phyloP scores from a whole-genome alignment of 352 stramenopile genomes.

The Globisporangium apiculatum region DNA sequence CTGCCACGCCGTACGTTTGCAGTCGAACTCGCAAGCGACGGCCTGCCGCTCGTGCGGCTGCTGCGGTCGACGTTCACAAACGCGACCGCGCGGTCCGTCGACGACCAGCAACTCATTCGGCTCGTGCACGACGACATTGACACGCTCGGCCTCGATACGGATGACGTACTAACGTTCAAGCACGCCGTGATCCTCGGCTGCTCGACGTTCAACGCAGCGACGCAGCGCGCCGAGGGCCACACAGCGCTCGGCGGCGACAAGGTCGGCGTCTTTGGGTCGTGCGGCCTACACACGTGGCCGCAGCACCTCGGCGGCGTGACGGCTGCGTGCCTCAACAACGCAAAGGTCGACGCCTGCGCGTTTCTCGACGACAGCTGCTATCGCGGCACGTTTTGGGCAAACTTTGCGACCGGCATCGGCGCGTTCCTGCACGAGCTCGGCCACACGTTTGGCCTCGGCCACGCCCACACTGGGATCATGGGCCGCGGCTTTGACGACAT shows the following conservation, averaged over 20 bases:
- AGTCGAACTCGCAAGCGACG: conserved; percentile 38
- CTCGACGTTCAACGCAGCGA: conserved; percentile 45
- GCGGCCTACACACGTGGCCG: conserved; percentile 59
- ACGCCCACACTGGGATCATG: conserved; percentile 56
- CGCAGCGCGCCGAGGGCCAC: conserved; percentile 45
- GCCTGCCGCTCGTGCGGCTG: conserved; percentile 42
- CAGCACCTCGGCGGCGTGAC: conserved; percentile 38
- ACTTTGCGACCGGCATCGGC: conserved; percentile 56
- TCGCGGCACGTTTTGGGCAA: conserved; percentile 51
- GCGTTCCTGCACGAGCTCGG: conserved; percentile 62
- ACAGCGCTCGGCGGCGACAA: conserved; percentile 46
- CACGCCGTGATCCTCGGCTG: conserved; percentile 68
- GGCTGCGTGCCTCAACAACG: conserved; percentile 47
- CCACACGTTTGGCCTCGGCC: conserved; percentile 54
- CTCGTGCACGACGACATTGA: conserved; percentile 49
- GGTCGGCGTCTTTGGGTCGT: conserved; percentile 62
- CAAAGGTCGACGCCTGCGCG: conserved; percentile 29
- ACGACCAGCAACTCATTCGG: conserved; percentile 53
- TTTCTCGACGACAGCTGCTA: conserved; percentile 62
- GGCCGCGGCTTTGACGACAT: conserved; percentile 67
- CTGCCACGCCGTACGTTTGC: conserved; percentile 42
- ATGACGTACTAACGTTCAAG: conserved; percentile 35
- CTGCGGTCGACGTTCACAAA: conserved; percentile 53
- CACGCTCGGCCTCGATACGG: conserved; percentile 20
- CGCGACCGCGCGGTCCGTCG: conserved; percentile 29